phyloP scores from a whole-genome alignment of 345 rosid species.

The Camelina laxa region DNA sequence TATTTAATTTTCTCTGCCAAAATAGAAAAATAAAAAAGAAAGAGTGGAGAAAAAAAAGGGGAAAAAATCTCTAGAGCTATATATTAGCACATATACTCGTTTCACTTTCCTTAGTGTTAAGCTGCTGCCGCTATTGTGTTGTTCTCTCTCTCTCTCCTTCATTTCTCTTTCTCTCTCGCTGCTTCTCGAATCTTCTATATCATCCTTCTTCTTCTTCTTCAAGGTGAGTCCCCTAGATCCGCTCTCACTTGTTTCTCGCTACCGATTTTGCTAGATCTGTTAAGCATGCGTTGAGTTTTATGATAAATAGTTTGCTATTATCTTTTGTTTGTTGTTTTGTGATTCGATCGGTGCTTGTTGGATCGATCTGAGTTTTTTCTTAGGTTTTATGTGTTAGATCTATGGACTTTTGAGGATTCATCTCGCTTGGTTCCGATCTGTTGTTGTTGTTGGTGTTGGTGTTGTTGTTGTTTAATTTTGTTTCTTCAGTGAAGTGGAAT shows the following conservation, averaged over 20 bases:
- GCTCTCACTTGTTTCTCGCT: neutral
- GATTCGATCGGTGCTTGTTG: neutral
- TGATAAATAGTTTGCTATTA: neutral
- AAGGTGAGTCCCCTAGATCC: conserved; percentile 41
- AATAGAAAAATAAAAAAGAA: neutral
- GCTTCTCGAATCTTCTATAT: conserved; percentile 39
- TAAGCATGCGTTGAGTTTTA: conserved; percentile 21
- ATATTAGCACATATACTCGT: conserved; percentile 36
- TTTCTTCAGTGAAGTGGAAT: neutral
- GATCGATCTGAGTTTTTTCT: conserved; percentile 32
- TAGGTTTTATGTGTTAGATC: conserved; percentile 32
- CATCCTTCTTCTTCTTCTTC: conserved; percentile 11
- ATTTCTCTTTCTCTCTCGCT: conserved; percentile 24
- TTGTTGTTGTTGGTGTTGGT: neutral
- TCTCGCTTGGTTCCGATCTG: neutral
- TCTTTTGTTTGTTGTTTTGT: neutral
- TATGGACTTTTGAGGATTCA: conserved; percentile 11
- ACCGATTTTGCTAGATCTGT: conserved; percentile 32
- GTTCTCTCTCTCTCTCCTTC: conserved; percentile 1
- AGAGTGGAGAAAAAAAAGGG: conserved; percentile 12
- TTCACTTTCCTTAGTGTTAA: conserved; percentile 19
- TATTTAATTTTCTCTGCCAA: neutral
- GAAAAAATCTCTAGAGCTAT: conserved; percentile 40
- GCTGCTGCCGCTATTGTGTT: conserved; percentile 40
- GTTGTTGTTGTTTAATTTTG: conserved; percentile 6